These are phyloP conservation scores for Aspergillus steynii DNA, from an alignment of 495 filamentous ascomycete genomes.

Conservation along the genomic window DNA sequence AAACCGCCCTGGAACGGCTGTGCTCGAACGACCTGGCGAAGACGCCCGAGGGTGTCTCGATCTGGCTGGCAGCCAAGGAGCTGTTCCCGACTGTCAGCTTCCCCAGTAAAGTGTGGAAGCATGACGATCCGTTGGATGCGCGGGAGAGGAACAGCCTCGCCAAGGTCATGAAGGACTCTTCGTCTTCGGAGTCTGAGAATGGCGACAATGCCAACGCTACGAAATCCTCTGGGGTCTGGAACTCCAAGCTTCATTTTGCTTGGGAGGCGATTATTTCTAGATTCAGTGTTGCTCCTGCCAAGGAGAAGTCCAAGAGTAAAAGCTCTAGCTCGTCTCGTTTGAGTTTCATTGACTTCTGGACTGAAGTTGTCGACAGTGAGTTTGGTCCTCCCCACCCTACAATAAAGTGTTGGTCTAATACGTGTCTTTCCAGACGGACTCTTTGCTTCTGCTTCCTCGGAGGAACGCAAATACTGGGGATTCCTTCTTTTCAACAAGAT, in stretches of 20 bases:
- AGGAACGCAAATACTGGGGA: constrained; percentile 87
- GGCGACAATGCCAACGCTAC: constrained; percentile 37
- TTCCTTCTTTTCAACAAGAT: constrained; percentile 81
- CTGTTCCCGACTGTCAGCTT: constrained; percentile 63
- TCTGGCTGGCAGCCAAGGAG: constrained; percentile 74
- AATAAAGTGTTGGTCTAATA: constrained; percentile 13
- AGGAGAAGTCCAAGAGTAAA: constrained; percentile 32
- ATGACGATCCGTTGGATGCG: constrained; percentile 63
- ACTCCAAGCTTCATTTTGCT: constrained; percentile 78
- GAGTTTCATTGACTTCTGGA: constrained; percentile 80
- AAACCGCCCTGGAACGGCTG: constrained; percentile 62
- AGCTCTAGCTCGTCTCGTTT: constrained; percentile 34
- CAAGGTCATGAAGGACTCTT: constrained; percentile 77
- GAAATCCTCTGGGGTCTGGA: constrained; percentile 73
- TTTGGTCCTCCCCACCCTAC: constrained; percentile 12
- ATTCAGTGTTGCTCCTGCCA: constrained; percentile 29
- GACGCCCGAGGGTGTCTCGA: constrained; percentile 82
- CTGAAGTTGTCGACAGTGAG: constrained; percentile 82
- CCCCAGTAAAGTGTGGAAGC: constrained; percentile 71
- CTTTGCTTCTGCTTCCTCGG: constrained; percentile 76
- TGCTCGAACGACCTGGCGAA: constrained; percentile 63
- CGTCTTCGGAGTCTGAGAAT: constrained; percentile 49
- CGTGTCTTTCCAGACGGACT: constrained; percentile 61
- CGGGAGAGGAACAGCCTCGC: constrained; percentile 64
- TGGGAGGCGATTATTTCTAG: constrained; percentile 74